phyloP scores from a whole-genome alignment of 169 alveolate genomes.

The Cyclospora cayetanensis region DNA sequence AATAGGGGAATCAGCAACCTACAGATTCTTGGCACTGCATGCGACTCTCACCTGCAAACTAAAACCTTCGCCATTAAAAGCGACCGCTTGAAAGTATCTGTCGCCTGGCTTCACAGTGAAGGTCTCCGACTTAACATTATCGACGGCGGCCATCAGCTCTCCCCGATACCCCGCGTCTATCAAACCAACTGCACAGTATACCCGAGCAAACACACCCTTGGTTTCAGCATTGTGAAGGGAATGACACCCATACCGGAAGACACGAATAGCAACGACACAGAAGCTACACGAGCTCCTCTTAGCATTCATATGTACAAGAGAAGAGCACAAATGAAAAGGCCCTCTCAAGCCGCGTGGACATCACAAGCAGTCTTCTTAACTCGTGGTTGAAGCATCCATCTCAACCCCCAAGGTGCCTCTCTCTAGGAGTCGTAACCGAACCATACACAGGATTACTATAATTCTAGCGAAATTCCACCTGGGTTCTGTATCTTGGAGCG shows the following conservation, averaged over 20 bases:
- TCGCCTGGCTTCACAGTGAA: slow-evolving; percentile 88
- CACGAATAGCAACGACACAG: too few species aligned
- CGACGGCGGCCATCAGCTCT: slow-evolving; percentile 89
- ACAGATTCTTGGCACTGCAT: background rate
- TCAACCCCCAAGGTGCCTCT: too few species aligned
- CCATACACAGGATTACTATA: too few species aligned
- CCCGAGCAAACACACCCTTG: background rate
- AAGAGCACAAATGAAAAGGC: too few species aligned
- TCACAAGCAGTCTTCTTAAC: too few species aligned
- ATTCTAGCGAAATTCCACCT: too few species aligned
- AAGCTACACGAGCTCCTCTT: background rate
- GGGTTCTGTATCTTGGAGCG: too few species aligned
- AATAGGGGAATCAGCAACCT: background rate
- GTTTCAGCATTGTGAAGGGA: too few species aligned
- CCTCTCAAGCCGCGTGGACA: too few species aligned
- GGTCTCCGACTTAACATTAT: slow-evolving; percentile 87
- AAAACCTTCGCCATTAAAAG: slow-evolving; percentile 89
- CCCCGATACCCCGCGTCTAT: slow-evolving; percentile 94
- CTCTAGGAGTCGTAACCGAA: too few species aligned
- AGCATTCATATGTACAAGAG: background rate
- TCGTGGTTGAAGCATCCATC: too few species aligned
- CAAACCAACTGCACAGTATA: slow-evolving; percentile 81
- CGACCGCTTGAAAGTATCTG: slow-evolving; percentile 87
- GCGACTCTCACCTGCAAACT: slow-evolving; percentile 81
- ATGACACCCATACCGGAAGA: background rate